Base-by-base conservation (phyloP, 306 rosid genomes). In the Dryas drummondii region DNA sequence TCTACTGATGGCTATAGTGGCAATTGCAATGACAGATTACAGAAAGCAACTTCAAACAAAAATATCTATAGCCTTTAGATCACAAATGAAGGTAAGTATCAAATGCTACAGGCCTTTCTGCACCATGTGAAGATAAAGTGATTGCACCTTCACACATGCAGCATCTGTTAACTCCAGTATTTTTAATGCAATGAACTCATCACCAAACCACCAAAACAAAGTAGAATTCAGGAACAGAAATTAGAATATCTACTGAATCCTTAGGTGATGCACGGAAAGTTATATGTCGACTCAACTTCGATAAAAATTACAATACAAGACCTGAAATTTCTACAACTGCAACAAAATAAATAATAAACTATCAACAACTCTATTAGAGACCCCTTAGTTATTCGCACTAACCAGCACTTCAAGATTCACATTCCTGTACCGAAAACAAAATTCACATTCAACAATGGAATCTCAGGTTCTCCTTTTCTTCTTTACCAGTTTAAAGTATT, bases 271-370 rank as follows among this genome's bases (percentile, higher is more conserved):
- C 5, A 66, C 41, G 7, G 51, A 53, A 41, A 53, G 9, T 42
- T 14, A 68, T 15, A 27, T 50, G 73, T 53, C 32, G 17, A 70
- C 40, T 54, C 64, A 0, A 19, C 11, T 55, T 42, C 64, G 4
- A 54, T 11, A 54, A n/a, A 41, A 53, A 70, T 17, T 4, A 54
- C 74, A 70, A n/a, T 37, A 70, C n/a, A 52, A 37, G 45, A 70
- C 37, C 50, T 17, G 14, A 37, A 52, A 9, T 2, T 70, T 40
- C 42, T 6, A 50, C 9, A n/a, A 6, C 9, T 50, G 58, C 59
- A 4, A 32, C 14, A 27, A 50, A 9, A 17, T 46, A 9, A 5
- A 68, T 41, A 51, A 27, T 60, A 26, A 67, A 3, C 26, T 52
- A 37, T 50, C 46, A 27, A 4, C 9, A 32, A 68, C 27, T 27